Base-by-base conservation (phyloP, 2,329 filamentous ascomycete species). In the Alternaria alternata region DNA sequence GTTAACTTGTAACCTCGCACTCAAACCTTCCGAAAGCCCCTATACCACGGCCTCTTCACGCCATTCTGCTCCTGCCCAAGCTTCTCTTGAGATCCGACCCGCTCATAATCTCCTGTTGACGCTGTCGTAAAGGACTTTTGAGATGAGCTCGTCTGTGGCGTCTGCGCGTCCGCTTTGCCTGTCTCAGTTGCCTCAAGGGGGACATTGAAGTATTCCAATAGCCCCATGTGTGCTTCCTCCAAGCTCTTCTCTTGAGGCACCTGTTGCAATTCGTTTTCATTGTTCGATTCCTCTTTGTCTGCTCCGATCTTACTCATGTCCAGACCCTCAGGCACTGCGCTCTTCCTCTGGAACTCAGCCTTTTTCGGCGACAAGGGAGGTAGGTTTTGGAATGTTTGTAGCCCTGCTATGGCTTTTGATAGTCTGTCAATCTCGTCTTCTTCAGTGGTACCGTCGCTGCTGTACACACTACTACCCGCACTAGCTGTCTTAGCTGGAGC, bases 21-120 rank as follows among this genome's bases (percentile, higher is more conserved):
- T 41, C 14, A 56, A 5, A 26, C 26, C 11, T 34, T 56, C 3
- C 58, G 56, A 38, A 65, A 62, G 7, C 51, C 57, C 36, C 54
- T 62, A n/a, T 64, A 67, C 64, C 64, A 63, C 53, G 57, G 63
- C 39, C 53, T 60, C 20, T 26, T 54, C 11, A 20, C 34, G 6
- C 61, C 62, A 38, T 64, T 67, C 3, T 59, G 51, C 18, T 61
- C 64, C 11, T 36, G 24, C 8, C 32, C 32, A 3, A 28, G 30
- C 6, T 30, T 18, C 14, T 16, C 20, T n/a, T 26, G 14, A 1
- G 16, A 43, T 3, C 32, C 46, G 18, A 65, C 18, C 5, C 5
- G 38, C 22, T 67, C 64, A 5, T 62, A 60, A 1, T 54, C 47
- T 8, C 48, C 48, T 8, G 52, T 57, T 0, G 34, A n/a, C n/a